Conservation (phyloP, 352 stramenopile species). For the Elongisporangium undulatum region DNA sequence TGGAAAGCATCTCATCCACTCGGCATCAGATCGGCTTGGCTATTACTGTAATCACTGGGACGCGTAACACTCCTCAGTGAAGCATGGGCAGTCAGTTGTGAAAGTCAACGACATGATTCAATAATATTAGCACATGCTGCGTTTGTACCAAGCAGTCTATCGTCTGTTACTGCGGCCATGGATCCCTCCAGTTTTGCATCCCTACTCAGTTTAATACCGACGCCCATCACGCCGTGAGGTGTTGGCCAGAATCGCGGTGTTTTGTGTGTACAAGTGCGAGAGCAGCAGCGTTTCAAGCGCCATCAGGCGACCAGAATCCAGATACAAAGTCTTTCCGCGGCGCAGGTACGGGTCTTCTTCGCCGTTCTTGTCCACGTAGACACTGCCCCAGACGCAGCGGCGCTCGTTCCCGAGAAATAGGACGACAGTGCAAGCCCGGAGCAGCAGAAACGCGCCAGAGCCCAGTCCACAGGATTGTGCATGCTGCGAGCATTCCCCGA, state of each 20-base stretch:
- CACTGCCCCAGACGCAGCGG: slow-evolving; percentile 75
- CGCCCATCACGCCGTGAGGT: slow-evolving; percentile 69
- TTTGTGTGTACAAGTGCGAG: slow-evolving; percentile 68
- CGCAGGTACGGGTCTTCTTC: slow-evolving; percentile 82
- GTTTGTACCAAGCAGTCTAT: too few relatives aligned
- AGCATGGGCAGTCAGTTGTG: too few relatives aligned
- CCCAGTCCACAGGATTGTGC: slow-evolving; percentile 60
- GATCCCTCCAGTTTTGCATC: too few relatives aligned
- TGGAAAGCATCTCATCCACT: neutral
- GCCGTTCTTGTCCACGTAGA: slow-evolving; percentile 85
- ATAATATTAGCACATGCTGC: too few relatives aligned
- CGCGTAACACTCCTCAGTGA: too few relatives aligned
- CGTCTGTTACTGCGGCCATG: too few relatives aligned
- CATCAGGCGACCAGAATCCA: slow-evolving; percentile 45
- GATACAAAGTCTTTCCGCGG: slow-evolving; percentile 68
- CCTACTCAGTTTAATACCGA: slow-evolving; percentile 76
- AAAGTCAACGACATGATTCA: too few relatives aligned
- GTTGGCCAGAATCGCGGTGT: slow-evolving; percentile 75
- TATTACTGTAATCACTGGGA: too few relatives aligned
- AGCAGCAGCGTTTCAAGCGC: slow-evolving; percentile 70
- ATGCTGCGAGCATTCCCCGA: slow-evolving; percentile 78
- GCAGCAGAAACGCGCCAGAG: slow-evolving; percentile 55
- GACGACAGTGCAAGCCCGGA: slow-evolving; percentile 78
- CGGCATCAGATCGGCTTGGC: too few relatives aligned
- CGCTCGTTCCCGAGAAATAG: slow-evolving; percentile 79